These are phyloP conservation scores for Akebia trifoliata DNA, from an alignment of 164 flowering plant species.

Conservation along the genomic window DNA sequence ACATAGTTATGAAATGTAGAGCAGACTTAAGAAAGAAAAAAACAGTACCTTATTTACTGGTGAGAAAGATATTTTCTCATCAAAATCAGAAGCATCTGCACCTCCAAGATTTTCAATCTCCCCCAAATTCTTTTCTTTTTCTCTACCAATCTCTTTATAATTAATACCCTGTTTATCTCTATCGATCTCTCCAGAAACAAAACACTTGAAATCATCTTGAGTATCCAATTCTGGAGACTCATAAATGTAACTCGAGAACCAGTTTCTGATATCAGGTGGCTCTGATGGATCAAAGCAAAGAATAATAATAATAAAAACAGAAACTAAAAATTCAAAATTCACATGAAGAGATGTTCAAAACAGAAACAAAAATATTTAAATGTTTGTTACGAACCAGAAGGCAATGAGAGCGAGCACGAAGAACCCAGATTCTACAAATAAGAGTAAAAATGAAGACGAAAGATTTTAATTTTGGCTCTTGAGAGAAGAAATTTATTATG, in stretches of 20 bases:
- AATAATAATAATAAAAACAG: no score
- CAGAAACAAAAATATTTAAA: not conserved
- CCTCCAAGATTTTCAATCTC: not conserved
- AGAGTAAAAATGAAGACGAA: not conserved
- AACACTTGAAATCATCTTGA: not conserved
- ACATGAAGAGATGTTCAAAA: not conserved
- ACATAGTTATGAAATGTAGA: no score
- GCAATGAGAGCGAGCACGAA: not conserved
- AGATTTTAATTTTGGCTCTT: no score
- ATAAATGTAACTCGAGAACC: constrained; percentile 1
- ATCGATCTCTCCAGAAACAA: not conserved
- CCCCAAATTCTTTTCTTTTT: no score
- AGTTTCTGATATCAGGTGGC: not conserved
- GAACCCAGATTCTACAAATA: constrained; percentile 1
- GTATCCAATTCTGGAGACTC: not conserved
- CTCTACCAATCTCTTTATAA: not conserved
- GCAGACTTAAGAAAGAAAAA: no score
- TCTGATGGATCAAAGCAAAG: not conserved
- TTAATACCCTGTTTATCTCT: not conserved
- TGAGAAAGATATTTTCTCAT: no score
- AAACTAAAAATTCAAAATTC: not conserved
- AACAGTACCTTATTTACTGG: no score
- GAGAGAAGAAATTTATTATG: not conserved
- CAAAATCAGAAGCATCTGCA: not conserved
- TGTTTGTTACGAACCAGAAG: not conserved